Evolutionary conservation across 2,329 filamentous ascomycete species (phyloP), one percentile per base, ranked within the genome.

Genomic region (Talaromyces sp.): DNA sequence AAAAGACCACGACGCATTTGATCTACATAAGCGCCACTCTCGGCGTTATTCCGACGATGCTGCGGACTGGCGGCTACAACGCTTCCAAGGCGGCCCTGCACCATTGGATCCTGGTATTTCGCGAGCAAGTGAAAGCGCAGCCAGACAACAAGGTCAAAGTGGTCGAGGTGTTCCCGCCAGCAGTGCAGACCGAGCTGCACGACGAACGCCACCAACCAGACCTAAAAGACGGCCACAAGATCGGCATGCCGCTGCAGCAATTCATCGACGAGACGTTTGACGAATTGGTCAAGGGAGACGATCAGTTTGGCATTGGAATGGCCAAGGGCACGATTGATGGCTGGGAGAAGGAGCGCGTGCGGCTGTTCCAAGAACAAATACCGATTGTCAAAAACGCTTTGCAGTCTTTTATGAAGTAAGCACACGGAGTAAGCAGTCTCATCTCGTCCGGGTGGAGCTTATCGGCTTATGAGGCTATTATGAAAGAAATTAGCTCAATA

Each of bases 131-230:
- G 35, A 75, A 75, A 51, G 63, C 61, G 12, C 65, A 64, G 0
- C 63, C 65, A 1, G 75, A 75, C 0, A 76, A 75, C 4, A 77
- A 80, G 53, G 74, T 84, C 65, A 81, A 81, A 62, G 76, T 84
- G n/a, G 71, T 84, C 41, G 82, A 84, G 67, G 73, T 85, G 10
- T 81, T 79, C 59, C 82, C 82, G 3, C 83, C 82, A 0, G 80
- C 81, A 0, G 81, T 84, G 38, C 82, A 84, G 70, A 85, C 81
- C 0, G 82, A 85, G 66, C 68, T 85, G 27, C 82, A 84, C 61
- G 81, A 84, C 61, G 74, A 70, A 83, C 62, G 74, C 68, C 79
- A 83, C 61, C 81, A 83, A 69, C 81, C 81, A 0, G 80, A 83
- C 63, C 73, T 82, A 65, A 77, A 81, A 66, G 74, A 79, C 58